Evolutionary conservation across 352 stramenopile species (phyloP).

Genomic region (Pythium dissimile): DNA sequence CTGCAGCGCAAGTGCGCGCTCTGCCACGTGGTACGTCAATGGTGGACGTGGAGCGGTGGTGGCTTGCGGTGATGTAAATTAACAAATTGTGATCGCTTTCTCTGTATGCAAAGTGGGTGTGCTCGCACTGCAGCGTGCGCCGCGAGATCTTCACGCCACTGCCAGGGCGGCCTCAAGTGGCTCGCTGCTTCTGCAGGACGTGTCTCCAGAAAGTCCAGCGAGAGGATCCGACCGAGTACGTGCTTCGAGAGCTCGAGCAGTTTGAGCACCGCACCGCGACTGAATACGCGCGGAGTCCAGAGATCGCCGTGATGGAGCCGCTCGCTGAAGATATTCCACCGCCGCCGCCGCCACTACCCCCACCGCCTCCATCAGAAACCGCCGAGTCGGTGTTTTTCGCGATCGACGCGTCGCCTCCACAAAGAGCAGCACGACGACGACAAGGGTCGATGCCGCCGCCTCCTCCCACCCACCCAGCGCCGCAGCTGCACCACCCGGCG

Average conservation of each 20-base stretch:
- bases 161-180: conserved; percentile 9
- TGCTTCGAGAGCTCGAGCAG: conserved; percentile 34
- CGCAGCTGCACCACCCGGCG: not conserved
- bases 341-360: conserved; percentile 9
- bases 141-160: conserved; percentile 41
- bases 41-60: too few species aligned
- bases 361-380: not conserved
- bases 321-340: conserved; percentile 1
- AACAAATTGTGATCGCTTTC: not conserved
- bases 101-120: conserved; percentile 25
- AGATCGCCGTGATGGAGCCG: conserved; percentile 16
- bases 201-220: conserved; percentile 50
- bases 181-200: conserved; percentile 58
- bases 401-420: conserved; percentile 6
- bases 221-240: conserved; percentile 49
- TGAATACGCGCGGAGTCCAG: conserved; percentile 8
- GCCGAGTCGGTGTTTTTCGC: conserved; percentile 18
- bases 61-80: too few species aligned
- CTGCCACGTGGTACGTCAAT: conserved; percentile 31
- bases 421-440: not conserved
- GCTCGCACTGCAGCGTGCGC: conserved; percentile 40
- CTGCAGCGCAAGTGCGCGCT: conserved; percentile 44
- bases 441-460: conserved; percentile 14
- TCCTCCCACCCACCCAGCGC: not conserved
- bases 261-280: conserved; percentile 22